Evolutionary conservation across 345 rosid genomes (phyloP).

Genomic region (Abelmoschus esculentus): DNA sequence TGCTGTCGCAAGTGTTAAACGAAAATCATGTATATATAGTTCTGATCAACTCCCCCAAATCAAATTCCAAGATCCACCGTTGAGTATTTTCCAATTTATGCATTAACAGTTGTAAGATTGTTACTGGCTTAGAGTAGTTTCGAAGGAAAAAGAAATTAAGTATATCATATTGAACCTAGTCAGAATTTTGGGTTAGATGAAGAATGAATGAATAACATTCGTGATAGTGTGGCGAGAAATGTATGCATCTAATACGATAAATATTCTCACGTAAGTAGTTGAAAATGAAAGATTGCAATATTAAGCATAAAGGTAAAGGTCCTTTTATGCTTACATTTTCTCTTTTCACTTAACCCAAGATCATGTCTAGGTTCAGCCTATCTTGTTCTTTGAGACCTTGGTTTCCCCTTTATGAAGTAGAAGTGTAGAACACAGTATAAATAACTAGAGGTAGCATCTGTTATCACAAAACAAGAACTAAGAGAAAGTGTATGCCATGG

Average conservation of each 20-base stretch:
- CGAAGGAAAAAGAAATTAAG: neutral
- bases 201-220: neutral
- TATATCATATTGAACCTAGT: slow-evolving; percentile 12
- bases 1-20: too few relatives aligned
- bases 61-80: too few relatives aligned
- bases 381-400: neutral
- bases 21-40: too few relatives aligned
- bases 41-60: too few relatives aligned
- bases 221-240: neutral
- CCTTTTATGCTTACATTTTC: neutral
- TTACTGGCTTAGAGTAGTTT: neutral
- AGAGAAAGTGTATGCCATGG: neutral
- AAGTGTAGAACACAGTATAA: neutral
- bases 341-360: slow-evolving; percentile 3
- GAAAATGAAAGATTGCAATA: slow-evolving; percentile 4
- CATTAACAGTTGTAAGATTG: neutral
- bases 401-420: neutral
- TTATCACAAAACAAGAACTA: neutral
- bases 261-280: neutral
- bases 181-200: slow-evolving; percentile 5
- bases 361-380: slow-evolving; percentile 5
- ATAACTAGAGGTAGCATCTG: neutral
- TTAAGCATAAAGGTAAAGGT: neutral
- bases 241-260: neutral
- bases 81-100: too few relatives aligned